Percentiles rank a stretch among this genome's conserved stretches.
phyloP scores from a whole-genome alignment of 2,329 filamentous ascomycete genomes.

The Cercospora sesami region DNA sequence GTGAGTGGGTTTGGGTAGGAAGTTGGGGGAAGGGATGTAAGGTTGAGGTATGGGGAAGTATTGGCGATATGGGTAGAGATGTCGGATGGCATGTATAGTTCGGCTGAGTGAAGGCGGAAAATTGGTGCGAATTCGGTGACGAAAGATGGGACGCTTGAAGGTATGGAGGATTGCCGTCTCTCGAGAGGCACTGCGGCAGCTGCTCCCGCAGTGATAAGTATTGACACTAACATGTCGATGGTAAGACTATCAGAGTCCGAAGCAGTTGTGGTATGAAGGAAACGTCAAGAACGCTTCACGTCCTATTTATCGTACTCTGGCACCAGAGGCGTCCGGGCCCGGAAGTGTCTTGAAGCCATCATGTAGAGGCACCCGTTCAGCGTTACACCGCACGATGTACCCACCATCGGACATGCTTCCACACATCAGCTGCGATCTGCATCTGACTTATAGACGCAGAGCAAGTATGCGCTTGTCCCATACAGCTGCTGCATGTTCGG shows the following conservation, averaged over 20 bases:
- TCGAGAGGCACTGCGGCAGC: constrained; percentile 12
- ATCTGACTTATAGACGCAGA: constrained; percentile 5
- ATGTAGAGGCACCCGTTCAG: not conserved
- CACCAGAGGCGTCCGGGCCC: not conserved
- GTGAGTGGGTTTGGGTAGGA: constrained; percentile 41
- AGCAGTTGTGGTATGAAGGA: not conserved
- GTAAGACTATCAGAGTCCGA: not conserved
- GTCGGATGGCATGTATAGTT: constrained; percentile 49
- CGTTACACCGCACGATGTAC: not conserved
- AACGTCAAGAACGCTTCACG: not conserved
- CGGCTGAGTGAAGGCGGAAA: constrained; percentile 47
- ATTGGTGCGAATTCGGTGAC: constrained; percentile 44
- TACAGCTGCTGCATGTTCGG: not conserved
- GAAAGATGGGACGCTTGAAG: constrained; percentile 30
- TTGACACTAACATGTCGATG: not conserved
- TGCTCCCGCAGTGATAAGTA: not conserved
- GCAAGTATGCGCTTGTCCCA: not conserved
- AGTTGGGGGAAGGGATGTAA: constrained; percentile 14
- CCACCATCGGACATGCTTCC: not conserved
- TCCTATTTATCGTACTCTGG: constrained; percentile 2
- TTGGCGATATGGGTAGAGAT: constrained; percentile 45
- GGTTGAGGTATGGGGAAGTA: constrained; percentile 43
- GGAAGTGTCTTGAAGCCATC: not conserved
- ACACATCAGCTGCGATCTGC: constrained; percentile 10
- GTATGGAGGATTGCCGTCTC: constrained; percentile 11